These are phyloP conservation scores for Trematosphaeria pertusa DNA, from an alignment of 2,329 filamentous ascomycete genomes.

Conservation along the genomic window DNA sequence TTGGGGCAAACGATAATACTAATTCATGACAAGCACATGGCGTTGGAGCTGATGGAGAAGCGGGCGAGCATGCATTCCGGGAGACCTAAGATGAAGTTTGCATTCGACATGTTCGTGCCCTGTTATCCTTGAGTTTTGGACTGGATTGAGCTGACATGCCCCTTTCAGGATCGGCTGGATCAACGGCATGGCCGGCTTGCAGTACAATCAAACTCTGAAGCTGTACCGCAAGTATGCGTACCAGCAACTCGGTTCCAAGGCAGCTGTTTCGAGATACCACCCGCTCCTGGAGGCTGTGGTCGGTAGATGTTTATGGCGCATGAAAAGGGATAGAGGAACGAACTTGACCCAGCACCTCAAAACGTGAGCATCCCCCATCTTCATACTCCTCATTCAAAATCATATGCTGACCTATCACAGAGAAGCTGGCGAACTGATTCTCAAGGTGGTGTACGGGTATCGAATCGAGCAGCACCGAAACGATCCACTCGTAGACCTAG, in stretches of 20 bases:
- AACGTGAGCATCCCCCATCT: slow-evolving; percentile 43
- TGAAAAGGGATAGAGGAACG: slow-evolving; percentile 49
- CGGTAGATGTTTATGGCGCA: slow-evolving; percentile 52
- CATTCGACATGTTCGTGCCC: background rate
- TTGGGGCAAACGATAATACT: background rate
- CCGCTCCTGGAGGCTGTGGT: slow-evolving; percentile 54
- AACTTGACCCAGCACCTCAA: slow-evolving; percentile 51
- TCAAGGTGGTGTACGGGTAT: slow-evolving; percentile 50
- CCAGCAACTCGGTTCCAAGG: slow-evolving; percentile 55
- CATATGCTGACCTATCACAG: slow-evolving; percentile 23
- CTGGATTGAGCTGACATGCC: background rate
- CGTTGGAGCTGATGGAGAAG: slow-evolving; percentile 32
- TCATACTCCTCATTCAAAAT: slow-evolving; percentile 9
- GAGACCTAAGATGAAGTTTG: background rate
- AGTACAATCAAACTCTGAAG: slow-evolving; percentile 46
- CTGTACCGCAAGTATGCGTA: slow-evolving; percentile 55
- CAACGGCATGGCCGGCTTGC: slow-evolving; percentile 42
- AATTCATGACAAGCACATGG: background rate
- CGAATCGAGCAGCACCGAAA: slow-evolving; percentile 45
- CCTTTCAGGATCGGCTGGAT: slow-evolving; percentile 44
- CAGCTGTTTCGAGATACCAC: slow-evolving; percentile 49
- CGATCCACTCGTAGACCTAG: slow-evolving; percentile 55
- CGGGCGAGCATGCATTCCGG: slow-evolving; percentile 14
- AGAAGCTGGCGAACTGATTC: slow-evolving; percentile 32
- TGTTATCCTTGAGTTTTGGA: background rate